Base-by-base conservation (phyloP, 805 yeast genomes). In the Yamadazyma philogaea region DNA sequence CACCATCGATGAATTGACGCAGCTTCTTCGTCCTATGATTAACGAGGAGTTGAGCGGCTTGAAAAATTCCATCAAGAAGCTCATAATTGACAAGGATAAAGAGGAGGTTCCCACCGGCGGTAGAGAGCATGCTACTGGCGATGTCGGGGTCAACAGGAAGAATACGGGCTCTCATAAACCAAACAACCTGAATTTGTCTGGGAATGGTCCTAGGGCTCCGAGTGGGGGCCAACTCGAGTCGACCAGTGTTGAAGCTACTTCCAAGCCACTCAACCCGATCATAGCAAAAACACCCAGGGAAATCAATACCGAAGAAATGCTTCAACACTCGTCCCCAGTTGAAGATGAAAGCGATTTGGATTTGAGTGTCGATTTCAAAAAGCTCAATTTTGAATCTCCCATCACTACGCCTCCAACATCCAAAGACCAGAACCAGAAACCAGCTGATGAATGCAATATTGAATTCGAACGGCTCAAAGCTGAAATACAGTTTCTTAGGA, bases 341-440 rank as follows among this genome's bases (percentile, higher is more conserved):
- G 48, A 47, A 7, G 45, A 41, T 14, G 50, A 37, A n/a, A 56
- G 34, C 8, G 42, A 39, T 27, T 24, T 32, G 28, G 43, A 40
- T 15, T 30, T 40, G 28, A 34, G 37, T 14, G 32, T 26, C 12
- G 30, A 39, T 26, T 32, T 39, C 24, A 31, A 39, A 12, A 39
- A 39, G 19, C 42, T 39, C 11, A 31, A 35, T 24, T 41, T 41
- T 19, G 41, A 44, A 3, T 46, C 66, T 8, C 67, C 68, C 14
- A 49, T 51, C 7, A 64, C 70, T 3, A 59, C 69, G 2, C 69
- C 69, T 3, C 70, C 71, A 1, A 21, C 30, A 10, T 35, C 37
- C 7, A 26, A 32, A 36, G 41, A 40, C 30, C 31, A 18, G 28
- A 19, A 37, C 7, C 30, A 20, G 30, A 37, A 36, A 40, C 24